phyloP scores from a whole-genome alignment of 1,284 basidiomycete genomes.

The Ceratobasidium sp. region DNA sequence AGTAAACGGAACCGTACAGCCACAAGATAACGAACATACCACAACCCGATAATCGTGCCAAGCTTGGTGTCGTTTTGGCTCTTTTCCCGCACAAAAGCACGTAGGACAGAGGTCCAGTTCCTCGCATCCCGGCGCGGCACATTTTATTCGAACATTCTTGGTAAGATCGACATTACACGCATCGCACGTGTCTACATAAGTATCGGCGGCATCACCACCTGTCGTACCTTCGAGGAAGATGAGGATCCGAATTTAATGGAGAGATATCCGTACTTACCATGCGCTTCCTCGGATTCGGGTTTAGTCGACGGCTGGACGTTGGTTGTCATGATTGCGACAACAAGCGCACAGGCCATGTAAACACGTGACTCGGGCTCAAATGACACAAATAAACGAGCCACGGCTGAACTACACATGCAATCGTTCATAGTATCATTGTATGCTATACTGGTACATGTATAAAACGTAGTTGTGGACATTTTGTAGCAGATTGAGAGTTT shows the following conservation, averaged over 20 bases:
- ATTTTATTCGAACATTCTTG: slow-evolving; percentile 79
- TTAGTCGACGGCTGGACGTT: slow-evolving; percentile 7
- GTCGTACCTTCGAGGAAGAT: too few relatives aligned
- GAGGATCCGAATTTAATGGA: background rate
- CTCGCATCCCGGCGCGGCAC: slow-evolving; percentile 85
- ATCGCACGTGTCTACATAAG: slow-evolving; percentile 16
- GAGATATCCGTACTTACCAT: background rate
- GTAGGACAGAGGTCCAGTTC: slow-evolving; percentile 89
- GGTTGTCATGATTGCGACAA: slow-evolving; percentile 32
- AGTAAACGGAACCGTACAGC: slow-evolving; percentile 7
- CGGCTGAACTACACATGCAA: background rate
- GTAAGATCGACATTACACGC: slow-evolving; percentile 32
- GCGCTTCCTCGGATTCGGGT: slow-evolving; percentile 27
- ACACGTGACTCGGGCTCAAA: slow-evolving; percentile 7
- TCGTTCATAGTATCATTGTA: too few relatives aligned
- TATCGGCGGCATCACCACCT: slow-evolving; percentile 23
- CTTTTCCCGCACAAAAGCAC: slow-evolving; percentile 94
- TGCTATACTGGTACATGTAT: background rate
- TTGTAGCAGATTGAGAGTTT: slow-evolving; percentile 38
- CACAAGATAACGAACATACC: slow-evolving; percentile 63
- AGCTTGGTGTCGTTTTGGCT: slow-evolving; percentile 88
- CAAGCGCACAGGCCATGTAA: slow-evolving; percentile 1
- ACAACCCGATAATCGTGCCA: slow-evolving; percentile 95
- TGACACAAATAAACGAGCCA: slow-evolving; percentile 27
- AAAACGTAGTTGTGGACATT: background rate